Base-by-base conservation (phyloP, 805 yeast genomes). In the Sugiyamaella smithiae region DNA sequence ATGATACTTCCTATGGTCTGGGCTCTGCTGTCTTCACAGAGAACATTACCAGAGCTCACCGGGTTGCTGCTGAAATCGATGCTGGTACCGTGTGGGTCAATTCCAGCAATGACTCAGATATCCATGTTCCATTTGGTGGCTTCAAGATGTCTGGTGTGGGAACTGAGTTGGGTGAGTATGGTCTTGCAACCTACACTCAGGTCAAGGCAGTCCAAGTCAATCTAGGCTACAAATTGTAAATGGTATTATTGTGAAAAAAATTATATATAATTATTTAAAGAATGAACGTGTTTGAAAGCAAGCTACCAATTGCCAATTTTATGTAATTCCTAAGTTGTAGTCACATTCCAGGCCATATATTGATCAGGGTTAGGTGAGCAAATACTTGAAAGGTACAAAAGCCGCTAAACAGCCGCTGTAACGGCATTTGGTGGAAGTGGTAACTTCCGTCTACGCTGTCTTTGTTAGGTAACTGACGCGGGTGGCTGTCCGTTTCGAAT, bases 31-130 rank as follows among this genome's bases (percentile, higher is more conserved):
- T 90, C 49, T 95, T 88, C 74, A 82, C 97, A 51, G 68, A 71
- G 45, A 82, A 84, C 70, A 67, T 90, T 57, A 78, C 78, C 72
- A 84, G 82, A 62, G 90, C 95, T 31, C 73, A 85, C 59, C 80
- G 80, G 49, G 90, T 87, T 54, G 75, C 96, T 37, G 75, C 77
- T 69, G 80, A 81, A 65, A 70, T 90, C 49, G 80, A 82, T 61
- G 84, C 96, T 52, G 98, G 98, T 65, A 86, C 91, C 50, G 81
- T 90, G 57, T 91, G 96, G 91, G 78, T 89, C 58, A 90, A 90
- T 80, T 81, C 89, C 51, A 84, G 88, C 70, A 89, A 89, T 70
- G 93, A 87, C 64, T 84, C 88, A 77, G 89, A 89, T 69, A 84
- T 76, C 63, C 75, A 78, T 67, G 85, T 90, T 68, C 97, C 97